Evolutionary conservation across 768 basidiomycete genomes (phyloP).

Genomic region (Tulasnella sp.): DNA sequence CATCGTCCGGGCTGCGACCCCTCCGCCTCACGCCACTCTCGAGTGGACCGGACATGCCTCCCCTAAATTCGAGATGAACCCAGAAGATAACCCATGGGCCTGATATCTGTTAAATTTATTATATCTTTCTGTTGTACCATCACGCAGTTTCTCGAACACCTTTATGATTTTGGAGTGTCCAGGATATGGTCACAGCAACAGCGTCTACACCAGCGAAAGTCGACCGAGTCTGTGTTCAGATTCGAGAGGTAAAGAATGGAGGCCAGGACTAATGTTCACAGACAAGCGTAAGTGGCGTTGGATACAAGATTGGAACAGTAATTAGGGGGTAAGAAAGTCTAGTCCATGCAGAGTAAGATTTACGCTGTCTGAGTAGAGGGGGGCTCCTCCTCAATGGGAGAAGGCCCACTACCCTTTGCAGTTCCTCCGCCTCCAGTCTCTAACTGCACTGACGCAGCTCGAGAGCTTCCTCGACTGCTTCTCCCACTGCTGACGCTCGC

Average conservation of each 20-base stretch:
- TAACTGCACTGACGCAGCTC: background rate
- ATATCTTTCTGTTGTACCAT: background rate
- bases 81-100: constrained; percentile 50
- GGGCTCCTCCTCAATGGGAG: background rate
- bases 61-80: constrained; percentile 17
- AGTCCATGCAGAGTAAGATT: background rate
- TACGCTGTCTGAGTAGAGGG: background rate
- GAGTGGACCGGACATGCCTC: constrained; percentile 27
- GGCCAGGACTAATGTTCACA: background rate
- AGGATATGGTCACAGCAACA: background rate
- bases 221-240: no score
- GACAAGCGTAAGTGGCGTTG: background rate
- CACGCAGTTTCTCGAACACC: background rate
- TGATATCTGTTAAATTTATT: constrained; percentile 19
- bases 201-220: no score
- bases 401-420: background rate
- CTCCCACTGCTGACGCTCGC: background rate
- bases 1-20: constrained; percentile 31
- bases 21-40: constrained; percentile 35
- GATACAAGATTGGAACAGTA: background rate
- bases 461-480: background rate
- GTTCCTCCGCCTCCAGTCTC: background rate
- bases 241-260: background rate
- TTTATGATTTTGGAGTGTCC: background rate
- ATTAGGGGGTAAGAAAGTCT: background rate